These are phyloP conservation scores for Xylariales sp. DNA, from an alignment of 2,329 filamentous ascomycete species.

Conservation along the genomic window DNA sequence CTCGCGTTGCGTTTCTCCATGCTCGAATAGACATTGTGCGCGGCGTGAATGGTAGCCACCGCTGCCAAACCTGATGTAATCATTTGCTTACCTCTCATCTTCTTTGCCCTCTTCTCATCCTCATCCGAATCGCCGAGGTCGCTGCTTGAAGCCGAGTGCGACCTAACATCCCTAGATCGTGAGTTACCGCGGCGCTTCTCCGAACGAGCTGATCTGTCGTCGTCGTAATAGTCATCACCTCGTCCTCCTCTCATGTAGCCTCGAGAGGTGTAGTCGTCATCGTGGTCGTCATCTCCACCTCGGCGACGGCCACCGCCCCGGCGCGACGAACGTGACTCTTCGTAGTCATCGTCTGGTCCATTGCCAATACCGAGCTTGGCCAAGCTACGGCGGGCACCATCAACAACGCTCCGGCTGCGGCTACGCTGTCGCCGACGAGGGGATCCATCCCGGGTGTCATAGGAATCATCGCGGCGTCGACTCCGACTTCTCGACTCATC, in stretches of 20 bases:
- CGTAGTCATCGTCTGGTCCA: constrained; percentile 37
- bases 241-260: constrained; percentile 31
- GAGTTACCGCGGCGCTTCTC: constrained; percentile 32
- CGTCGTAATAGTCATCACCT: constrained; percentile 38
- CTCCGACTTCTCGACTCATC: constrained; percentile 45
- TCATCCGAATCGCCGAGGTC: constrained; percentile 55
- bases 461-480: constrained; percentile 43
- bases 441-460: constrained; percentile 36
- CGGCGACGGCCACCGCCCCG: constrained; percentile 21
- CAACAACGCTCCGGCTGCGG: constrained; percentile 63
- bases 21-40: constrained; percentile 54
- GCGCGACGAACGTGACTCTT: constrained; percentile 32
- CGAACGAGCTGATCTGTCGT: constrained; percentile 36
- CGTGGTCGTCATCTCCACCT: constrained; percentile 24
- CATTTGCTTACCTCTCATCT: constrained; percentile 60
- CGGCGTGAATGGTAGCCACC: constrained; percentile 57
- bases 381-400: constrained; percentile 55
- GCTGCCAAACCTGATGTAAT: constrained; percentile 52
- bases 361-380: constrained; percentile 58
- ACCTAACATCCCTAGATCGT: constrained; percentile 34
- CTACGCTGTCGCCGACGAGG: constrained; percentile 40
- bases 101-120: constrained; percentile 48
- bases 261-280: constrained; percentile 23
- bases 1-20: constrained; percentile 52
- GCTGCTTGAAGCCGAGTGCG: constrained; percentile 46